Conservation (phyloP, 2,329 filamentous ascomycete species). For the Colletotrichum abscissum region DNA sequence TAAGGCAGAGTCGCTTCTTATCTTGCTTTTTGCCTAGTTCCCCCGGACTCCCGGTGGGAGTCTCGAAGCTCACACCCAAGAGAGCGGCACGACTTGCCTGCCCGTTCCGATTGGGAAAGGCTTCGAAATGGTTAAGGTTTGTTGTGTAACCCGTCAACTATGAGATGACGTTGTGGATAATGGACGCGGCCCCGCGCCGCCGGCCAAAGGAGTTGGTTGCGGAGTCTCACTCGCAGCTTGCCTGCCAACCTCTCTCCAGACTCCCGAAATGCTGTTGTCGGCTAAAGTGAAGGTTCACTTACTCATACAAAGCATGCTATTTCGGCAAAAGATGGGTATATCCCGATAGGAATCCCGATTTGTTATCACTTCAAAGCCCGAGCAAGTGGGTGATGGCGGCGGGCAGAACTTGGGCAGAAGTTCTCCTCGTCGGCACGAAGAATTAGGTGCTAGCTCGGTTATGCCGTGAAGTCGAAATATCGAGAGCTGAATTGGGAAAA, state of each 20-base stretch:
- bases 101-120: neutral
- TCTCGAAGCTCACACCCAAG: neutral
- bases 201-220: neutral
- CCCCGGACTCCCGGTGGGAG: neutral
- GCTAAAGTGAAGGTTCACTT: neutral
- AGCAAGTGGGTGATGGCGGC: neutral
- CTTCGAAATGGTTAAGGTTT: neutral
- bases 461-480: neutral
- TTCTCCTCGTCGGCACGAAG: neutral
- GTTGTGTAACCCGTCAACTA: conserved; percentile 3
- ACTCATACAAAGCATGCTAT: neutral
- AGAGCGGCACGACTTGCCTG: neutral
- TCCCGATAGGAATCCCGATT: neutral
- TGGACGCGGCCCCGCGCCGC: neutral
- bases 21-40: neutral
- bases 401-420: neutral
- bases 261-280: neutral
- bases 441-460: neutral
- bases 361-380: neutral
- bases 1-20: neutral
- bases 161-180: neutral
- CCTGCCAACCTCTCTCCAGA: too few species aligned
- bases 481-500: neutral
- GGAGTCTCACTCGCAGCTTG: neutral
- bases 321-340: neutral